These are phyloP conservation scores for Polysphondylium violaceum DNA, from an alignment of 78 protist genomes.

Conservation along the genomic window DNA sequence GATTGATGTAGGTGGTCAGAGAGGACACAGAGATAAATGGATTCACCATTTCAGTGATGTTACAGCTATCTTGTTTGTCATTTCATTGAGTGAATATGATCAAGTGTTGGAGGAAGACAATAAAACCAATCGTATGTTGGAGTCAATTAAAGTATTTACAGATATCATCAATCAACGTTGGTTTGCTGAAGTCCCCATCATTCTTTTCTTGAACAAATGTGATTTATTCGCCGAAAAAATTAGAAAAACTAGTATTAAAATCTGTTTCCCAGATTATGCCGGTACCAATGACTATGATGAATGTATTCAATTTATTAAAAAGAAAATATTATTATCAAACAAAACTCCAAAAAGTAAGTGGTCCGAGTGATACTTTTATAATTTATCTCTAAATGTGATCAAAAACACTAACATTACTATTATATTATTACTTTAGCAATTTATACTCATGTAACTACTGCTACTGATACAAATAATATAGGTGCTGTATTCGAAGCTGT, in stretches of 20 bases:
- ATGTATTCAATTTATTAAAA: conserved; percentile 56
- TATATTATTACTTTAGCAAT: conserved; percentile 56
- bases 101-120: conserved; percentile 86
- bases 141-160: conserved; percentile 78
- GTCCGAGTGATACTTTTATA: no score
- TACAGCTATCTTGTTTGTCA: conserved; percentile 87
- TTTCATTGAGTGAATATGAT: conserved; percentile 82
- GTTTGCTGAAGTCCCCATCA: conserved; percentile 83
- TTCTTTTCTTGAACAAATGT: conserved; percentile 88
- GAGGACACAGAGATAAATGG: conserved; percentile 94
- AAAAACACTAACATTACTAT: conserved; percentile 25
- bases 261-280: conserved; percentile 83
- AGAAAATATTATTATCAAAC: conserved; percentile 57
- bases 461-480: conserved; percentile 94
- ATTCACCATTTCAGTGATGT: conserved; percentile 88
- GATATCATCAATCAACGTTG: conserved; percentile 81
- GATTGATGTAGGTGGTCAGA: conserved; percentile 95
- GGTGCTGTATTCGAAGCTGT: conserved; percentile 88
- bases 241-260: conserved; percentile 53
- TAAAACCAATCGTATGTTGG: conserved; percentile 81
- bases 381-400: conserved; percentile 15
- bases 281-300: conserved; percentile 73
- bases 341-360: conserved; percentile 13
- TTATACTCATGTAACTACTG: conserved; percentile 94
- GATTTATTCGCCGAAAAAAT: conserved; percentile 91